phyloP scores from a whole-genome alignment of 257 asterid species.

The Rhazya stricta region DNA sequence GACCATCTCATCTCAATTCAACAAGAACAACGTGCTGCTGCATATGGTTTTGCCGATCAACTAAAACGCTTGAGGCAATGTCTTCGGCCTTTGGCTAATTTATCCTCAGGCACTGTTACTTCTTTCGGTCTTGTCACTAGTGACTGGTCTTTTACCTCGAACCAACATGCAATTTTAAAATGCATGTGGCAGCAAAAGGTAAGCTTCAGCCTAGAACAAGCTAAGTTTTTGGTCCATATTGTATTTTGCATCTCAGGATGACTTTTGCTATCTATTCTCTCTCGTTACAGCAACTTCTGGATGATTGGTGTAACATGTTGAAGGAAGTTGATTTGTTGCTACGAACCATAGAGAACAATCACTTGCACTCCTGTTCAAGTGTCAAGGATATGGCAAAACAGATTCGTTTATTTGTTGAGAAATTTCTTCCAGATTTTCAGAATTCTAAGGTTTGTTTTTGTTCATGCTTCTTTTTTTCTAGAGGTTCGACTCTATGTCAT shows the following conservation, averaged over 20 bases:
- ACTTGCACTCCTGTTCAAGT: constrained; percentile 55
- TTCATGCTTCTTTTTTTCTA: not conserved
- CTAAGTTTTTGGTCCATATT: not conserved
- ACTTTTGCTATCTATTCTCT: constrained; percentile 1
- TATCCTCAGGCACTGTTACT: constrained; percentile 36
- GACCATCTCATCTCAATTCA: constrained; percentile 79
- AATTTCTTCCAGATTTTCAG: constrained; percentile 51
- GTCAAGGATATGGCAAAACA: constrained; percentile 42
- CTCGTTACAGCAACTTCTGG: constrained; percentile 75
- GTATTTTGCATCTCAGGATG: not conserved
- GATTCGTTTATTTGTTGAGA: constrained; percentile 43
- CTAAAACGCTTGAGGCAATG: constrained; percentile 54
- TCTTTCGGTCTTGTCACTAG: constrained; percentile 16
- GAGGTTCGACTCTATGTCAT: not conserved
- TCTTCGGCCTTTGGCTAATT: constrained; percentile 57
- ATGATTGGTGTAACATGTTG: constrained; percentile 53
- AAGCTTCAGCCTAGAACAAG: constrained; percentile 11
- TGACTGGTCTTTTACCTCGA: constrained; percentile 28
- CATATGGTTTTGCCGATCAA: constrained; percentile 52
- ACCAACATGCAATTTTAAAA: constrained; percentile 46
- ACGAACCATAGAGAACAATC: constrained; percentile 48
- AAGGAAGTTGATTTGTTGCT: constrained; percentile 60
- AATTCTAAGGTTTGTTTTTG: constrained; percentile 55
- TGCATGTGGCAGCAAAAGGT: constrained; percentile 98
- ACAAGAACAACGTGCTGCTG: constrained; percentile 83